phyloP scores from a whole-genome alignment of 192 early-diverging fungal genomes.

The Backusella westeae region DNA sequence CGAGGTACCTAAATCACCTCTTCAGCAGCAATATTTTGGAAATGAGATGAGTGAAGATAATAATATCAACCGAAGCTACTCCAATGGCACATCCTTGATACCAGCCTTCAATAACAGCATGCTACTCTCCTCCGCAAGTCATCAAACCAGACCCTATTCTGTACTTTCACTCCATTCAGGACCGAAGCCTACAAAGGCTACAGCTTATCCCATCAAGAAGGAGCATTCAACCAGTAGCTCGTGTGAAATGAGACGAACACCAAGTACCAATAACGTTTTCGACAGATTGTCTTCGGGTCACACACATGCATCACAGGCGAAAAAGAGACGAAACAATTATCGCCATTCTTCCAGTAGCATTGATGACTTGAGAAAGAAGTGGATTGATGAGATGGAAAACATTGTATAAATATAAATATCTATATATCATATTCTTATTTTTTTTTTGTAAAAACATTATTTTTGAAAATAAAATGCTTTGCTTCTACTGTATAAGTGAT shows the following conservation, averaged over 20 bases:
- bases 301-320: constrained; percentile 17
- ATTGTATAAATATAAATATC: not conserved
- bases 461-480: not conserved
- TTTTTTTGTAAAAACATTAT: constrained; percentile 6
- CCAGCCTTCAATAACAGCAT: constrained; percentile 8
- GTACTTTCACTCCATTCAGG: constrained; percentile 2
- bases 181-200: not conserved
- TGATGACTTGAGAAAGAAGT: constrained; percentile 8
- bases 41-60: not conserved
- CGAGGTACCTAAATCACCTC: not conserved
- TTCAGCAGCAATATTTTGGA: not conserved
- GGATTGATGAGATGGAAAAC: not conserved
- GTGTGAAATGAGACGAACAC: constrained; percentile 5
- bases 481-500: not conserved
- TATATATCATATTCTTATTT: not conserved
- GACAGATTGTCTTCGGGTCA: constrained; percentile 23
- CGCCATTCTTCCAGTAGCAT: constrained; percentile 12
- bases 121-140: not conserved
- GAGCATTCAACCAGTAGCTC: constrained; percentile 5
- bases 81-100: not conserved
- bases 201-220: not conserved
- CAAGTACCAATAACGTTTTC: constrained; percentile 17
- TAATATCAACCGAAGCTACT: not conserved
- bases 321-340: not conserved
- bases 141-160: not conserved